Percentiles rank a stretch among this genome's conserved stretches.
phyloP scores from a whole-genome alignment of 1,284 basidiomycete species.

The Melampsora occidentalis region DNA sequence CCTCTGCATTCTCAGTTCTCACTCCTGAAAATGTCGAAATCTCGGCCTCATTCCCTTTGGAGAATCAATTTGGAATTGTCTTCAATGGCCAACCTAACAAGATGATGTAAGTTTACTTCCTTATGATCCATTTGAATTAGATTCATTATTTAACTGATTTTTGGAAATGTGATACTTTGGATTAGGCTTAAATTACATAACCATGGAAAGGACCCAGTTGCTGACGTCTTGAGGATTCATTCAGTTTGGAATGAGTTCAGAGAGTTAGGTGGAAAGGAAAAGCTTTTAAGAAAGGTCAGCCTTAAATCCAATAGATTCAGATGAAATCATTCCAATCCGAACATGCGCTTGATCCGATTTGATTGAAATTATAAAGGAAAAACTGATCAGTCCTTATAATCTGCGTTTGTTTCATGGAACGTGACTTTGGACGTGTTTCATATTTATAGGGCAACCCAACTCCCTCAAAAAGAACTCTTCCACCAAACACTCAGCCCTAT shows the following conservation, averaged over 20 bases:
- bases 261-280: constrained; percentile 43
- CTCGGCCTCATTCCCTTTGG: constrained; percentile 25
- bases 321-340: no score
- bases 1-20: background rate
- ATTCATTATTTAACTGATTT: constrained; percentile 6
- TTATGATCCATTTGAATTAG: background rate
- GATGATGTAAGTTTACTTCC: constrained; percentile 33
- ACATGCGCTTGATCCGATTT: background rate
- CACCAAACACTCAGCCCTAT: constrained; percentile 30
- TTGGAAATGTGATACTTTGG: background rate
- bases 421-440: background rate
- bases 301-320: background rate
- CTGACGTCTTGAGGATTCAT: constrained; percentile 39
- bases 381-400: background rate
- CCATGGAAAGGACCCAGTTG: constrained; percentile 30
- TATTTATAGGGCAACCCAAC: constrained; percentile 23
- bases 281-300: constrained; percentile 22
- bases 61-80: constrained; percentile 40
- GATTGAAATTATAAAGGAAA: background rate
- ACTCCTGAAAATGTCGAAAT: constrained; percentile 42
- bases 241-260: constrained; percentile 40
- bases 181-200: constrained; percentile 35
- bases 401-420: background rate
- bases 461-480: constrained; percentile 31
- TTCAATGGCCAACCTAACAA: constrained; percentile 43